phyloP scores from a whole-genome alignment of 148 eudicot species.

The Arctostaphylos glauca region DNA sequence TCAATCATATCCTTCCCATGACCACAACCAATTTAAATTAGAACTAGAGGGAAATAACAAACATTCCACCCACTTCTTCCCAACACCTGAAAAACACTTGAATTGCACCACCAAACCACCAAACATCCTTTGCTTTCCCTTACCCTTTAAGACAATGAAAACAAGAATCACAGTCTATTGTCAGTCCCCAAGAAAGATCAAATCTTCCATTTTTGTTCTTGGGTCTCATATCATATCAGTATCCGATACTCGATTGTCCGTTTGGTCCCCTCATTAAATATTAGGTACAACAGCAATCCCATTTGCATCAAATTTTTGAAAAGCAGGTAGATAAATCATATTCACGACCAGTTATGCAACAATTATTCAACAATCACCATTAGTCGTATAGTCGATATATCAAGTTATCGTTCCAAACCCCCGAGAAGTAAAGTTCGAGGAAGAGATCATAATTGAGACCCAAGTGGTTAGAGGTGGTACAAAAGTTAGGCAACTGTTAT shows the following conservation, averaged over 20 bases:
- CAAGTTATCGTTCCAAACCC: too few species aligned
- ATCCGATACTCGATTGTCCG: neutral
- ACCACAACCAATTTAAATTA: too few species aligned
- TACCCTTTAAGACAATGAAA: constrained; percentile 8
- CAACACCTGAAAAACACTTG: constrained; percentile 1
- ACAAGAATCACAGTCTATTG: neutral
- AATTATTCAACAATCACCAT: neutral
- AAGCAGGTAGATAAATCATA: neutral
- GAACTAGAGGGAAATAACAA: neutral
- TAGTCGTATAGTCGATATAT: too few species aligned
- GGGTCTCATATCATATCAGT: constrained; percentile 7
- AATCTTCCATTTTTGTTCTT: neutral
- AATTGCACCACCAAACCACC: constrained; percentile 15
- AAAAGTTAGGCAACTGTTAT: constrained; percentile 17
- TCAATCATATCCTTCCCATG: constrained; percentile 45
- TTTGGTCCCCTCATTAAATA: neutral
- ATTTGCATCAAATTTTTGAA: neutral
- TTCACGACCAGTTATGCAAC: neutral
- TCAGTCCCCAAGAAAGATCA: neutral
- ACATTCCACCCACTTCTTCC: neutral
- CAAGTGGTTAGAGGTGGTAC: constrained; percentile 18
- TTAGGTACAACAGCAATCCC: neutral
- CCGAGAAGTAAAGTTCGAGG: too few species aligned
- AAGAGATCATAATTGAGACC: neutral
- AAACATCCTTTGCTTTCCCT: neutral